phyloP scores from a whole-genome alignment of 2,329 filamentous ascomycete species.

The Penicillium sp. region DNA sequence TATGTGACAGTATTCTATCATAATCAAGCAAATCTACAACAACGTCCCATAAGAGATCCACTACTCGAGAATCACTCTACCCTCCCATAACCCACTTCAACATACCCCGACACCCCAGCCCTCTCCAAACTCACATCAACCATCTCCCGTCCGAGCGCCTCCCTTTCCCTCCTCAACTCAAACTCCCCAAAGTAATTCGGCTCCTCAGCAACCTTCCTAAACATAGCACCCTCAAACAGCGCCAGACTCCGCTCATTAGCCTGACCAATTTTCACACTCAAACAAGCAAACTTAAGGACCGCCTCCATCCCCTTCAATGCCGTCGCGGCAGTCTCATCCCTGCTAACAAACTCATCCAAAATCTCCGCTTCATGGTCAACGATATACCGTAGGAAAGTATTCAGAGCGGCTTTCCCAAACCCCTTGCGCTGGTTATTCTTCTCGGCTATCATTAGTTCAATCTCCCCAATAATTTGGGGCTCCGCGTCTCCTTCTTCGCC shows the following conservation, averaged over 20 bases:
- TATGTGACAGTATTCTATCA: too few species aligned
- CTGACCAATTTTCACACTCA: conserved; percentile 57
- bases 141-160: too few species aligned
- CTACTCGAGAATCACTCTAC: too few species aligned
- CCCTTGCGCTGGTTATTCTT: conserved; percentile 52
- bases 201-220: conserved; percentile 42
- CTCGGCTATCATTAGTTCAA: conserved; percentile 78
- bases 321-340: conserved; percentile 4
- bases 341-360: conserved; percentile 46
- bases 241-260: conserved; percentile 49
- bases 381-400: conserved; percentile 63
- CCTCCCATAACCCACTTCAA: too few species aligned
- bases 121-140: conserved; percentile 23
- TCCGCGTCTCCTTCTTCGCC: conserved; percentile 39
- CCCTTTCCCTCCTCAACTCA: too few species aligned
- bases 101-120: too few species aligned
- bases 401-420: conserved; percentile 56
- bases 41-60: too few species aligned
- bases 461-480: conserved; percentile 53
- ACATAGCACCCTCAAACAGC: conserved; percentile 55
- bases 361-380: conserved; percentile 48
- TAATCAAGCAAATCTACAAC: too few species aligned
- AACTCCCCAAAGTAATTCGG: conserved; percentile 62
- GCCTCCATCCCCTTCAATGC: conserved; percentile 2
- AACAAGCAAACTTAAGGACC: conserved; percentile 38